Percentiles rank a stretch among this genome's conserved stretches.
Conservation (phyloP, 1,284 basidiomycete genomes). For the Kalmanozyma brasiliensis region DNA sequence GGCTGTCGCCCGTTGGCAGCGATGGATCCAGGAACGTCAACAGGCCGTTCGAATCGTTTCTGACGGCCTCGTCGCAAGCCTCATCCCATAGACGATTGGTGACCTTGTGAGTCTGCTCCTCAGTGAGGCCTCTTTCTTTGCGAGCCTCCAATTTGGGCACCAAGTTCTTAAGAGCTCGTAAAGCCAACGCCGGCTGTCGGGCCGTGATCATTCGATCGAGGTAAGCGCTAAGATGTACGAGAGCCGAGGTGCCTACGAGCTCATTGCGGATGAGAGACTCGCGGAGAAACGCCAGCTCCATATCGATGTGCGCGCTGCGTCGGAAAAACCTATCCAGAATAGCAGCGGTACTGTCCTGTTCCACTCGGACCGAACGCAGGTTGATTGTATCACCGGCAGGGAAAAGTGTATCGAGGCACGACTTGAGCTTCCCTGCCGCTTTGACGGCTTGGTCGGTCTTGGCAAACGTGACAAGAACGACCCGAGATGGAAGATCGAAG, state of each 20-base stretch:
- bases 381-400: not conserved
- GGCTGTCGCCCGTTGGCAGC: constrained; percentile 7
- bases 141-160: constrained; percentile 25
- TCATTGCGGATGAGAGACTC: constrained; percentile 35
- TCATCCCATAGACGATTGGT: constrained; percentile 13
- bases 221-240: constrained; percentile 2
- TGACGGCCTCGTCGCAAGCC: constrained; percentile 10
- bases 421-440: not conserved
- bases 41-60: not conserved
- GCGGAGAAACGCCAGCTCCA: constrained; percentile 31
- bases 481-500: constrained; percentile 8
- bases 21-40: constrained; percentile 6
- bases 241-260: constrained; percentile 18
- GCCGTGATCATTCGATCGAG: constrained; percentile 8
- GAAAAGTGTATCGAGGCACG: constrained; percentile 1
- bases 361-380: constrained; percentile 1
- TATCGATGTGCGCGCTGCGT: constrained; percentile 10
- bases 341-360: constrained; percentile 2
- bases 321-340: constrained; percentile 20
- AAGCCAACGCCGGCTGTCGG: constrained; percentile 7
- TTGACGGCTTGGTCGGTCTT: not conserved
- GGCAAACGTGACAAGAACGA: constrained; percentile 9
- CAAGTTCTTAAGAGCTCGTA: constrained; percentile 17
- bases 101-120: constrained; percentile 8
- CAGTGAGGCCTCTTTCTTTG: constrained; percentile 15